Conservation (phyloP, 805 yeast species). For the Sugiyamaella chiloensis region DNA sequence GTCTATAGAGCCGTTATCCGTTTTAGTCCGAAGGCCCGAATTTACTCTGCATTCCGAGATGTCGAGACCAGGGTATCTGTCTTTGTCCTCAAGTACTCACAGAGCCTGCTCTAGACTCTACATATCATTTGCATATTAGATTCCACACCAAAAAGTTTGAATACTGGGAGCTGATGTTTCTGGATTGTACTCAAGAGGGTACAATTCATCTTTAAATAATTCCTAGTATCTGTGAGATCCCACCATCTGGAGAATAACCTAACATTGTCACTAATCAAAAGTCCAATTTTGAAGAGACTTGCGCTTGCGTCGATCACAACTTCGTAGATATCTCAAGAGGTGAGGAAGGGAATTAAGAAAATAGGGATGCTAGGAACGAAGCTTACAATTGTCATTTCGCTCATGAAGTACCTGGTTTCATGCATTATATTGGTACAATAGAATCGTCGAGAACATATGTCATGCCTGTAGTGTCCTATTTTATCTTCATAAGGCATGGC, state of each 20-base stretch:
- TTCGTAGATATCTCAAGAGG: slow-evolving; percentile 9
- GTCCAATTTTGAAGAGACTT: slow-evolving; percentile 3
- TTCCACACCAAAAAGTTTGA: too few species aligned
- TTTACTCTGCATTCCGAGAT: too few species aligned
- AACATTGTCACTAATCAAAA: slow-evolving; percentile 5
- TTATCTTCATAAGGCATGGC: too few species aligned
- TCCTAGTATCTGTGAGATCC: background rate
- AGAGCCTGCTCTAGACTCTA: slow-evolving; percentile 6
- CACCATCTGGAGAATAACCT: slow-evolving; percentile 6
- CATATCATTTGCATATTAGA: background rate
- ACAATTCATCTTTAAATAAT: slow-evolving; percentile 3
- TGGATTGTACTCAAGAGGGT: slow-evolving; percentile 5
- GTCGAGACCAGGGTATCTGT: slow-evolving; percentile 9
- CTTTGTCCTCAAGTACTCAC: slow-evolving; percentile 7
- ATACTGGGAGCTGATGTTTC: slow-evolving; percentile 3
- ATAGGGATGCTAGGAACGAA: slow-evolving; percentile 1
- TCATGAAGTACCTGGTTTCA: slow-evolving; percentile 7
- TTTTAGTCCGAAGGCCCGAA: too few species aligned
- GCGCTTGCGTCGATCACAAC: slow-evolving; percentile 11
- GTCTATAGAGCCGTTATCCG: too few species aligned
- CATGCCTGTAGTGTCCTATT: background rate
- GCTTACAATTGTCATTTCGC: slow-evolving; percentile 10
- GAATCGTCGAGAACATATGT: slow-evolving; percentile 8
- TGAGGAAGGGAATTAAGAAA: slow-evolving; percentile 8
- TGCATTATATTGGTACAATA: slow-evolving; percentile 3